Conservation (phyloP, 2,329 filamentous ascomycete genomes). For the Neopestalotiopsis sp. region DNA sequence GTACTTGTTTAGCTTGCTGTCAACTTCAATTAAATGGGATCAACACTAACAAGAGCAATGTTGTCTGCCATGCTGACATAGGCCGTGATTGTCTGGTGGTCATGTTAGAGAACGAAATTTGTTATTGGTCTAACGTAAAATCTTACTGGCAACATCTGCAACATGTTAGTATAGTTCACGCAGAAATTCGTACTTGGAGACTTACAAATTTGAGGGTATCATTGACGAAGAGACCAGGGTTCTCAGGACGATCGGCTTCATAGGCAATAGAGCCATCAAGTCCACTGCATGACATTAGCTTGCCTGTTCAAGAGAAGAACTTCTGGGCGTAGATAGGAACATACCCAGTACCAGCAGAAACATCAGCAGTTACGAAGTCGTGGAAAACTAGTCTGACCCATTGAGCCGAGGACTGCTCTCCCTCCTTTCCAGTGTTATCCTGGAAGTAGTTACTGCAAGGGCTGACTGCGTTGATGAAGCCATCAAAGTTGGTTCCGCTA, state of each 20-base stretch:
- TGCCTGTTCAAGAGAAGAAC: neutral
- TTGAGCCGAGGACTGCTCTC: conserved; percentile 14
- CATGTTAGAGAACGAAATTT: neutral
- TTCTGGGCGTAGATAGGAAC: neutral
- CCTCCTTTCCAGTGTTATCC: neutral
- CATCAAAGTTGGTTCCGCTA: conserved; percentile 10
- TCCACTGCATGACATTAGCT: neutral
- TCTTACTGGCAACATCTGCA: conserved; percentile 11
- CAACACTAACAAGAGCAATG: conserved; percentile 6
- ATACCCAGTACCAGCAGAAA: conserved; percentile 15
- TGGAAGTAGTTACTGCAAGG: conserved; percentile 14
- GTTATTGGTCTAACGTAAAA: neutral
- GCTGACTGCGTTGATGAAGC: conserved; percentile 14
- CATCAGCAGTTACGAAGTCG: conserved; percentile 12
- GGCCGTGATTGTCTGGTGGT: conserved; percentile 5
- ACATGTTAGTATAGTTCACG: neutral
- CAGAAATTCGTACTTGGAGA: neutral
- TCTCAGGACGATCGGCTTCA: conserved; percentile 13
- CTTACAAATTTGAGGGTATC: conserved; percentile 15
- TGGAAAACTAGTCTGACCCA: conserved; percentile 15
- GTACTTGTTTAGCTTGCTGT: neutral
- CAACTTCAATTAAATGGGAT: neutral
- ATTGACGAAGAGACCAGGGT: conserved; percentile 13
- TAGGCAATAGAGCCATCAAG: conserved; percentile 17
- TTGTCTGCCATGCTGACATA: conserved; percentile 17